Base-by-base conservation (phyloP, 2,329 filamentous ascomycete genomes). In the Alternaria panax region DNA sequence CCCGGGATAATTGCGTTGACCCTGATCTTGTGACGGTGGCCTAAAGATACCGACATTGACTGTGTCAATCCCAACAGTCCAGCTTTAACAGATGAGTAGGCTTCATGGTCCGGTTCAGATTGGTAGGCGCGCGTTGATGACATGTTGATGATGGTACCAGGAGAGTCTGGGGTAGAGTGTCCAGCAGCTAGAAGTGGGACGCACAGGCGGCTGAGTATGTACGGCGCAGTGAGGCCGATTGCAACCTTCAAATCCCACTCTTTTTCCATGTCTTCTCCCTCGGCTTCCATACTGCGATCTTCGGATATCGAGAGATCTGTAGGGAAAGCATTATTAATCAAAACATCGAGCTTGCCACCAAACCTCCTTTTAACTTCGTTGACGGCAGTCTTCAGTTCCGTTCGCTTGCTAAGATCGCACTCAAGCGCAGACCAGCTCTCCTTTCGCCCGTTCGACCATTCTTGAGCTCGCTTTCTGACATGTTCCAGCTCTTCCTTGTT, bases 1-100 rank as follows among this genome's bases (percentile, higher is more conserved):
- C 83, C 83, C 0, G 82, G 83, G 32, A 84, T 66, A 16, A 85
- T 80, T 0, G 82, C 78, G 60, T 84, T 85, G 25, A 83, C 81
- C 5, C 81, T 74, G 25, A 85, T 79, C 11, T 78, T 77, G 43
- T 80, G 77, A 4, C 73, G 68, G 48, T 79, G 75, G 1, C 78
- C 80, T 14, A 85, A 70, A 38, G 79, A 81, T 7, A 83, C 77
- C 11, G 81, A 79, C 80, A 85, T 79, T 9, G 79, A 79, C 63
- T 84, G 83, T 50, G 80, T 81, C 27, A 86, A 66, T 0, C 83
- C 83, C 8, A 85, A 68, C 24, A 86, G 67, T 0, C 83, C 83
- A 2, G 83, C 83, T 70, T 86, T 85, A 0, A 80, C 82, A 0
- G 83, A 75, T 2, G 81, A 80, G 57, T 85, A 85, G 1, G 78